A percentile compares a stretch with the other conserved stretches of the same genome.
phyloP scores from a whole-genome alignment of 208 protist genomes.

The Naegleria lovaniensis region DNA sequence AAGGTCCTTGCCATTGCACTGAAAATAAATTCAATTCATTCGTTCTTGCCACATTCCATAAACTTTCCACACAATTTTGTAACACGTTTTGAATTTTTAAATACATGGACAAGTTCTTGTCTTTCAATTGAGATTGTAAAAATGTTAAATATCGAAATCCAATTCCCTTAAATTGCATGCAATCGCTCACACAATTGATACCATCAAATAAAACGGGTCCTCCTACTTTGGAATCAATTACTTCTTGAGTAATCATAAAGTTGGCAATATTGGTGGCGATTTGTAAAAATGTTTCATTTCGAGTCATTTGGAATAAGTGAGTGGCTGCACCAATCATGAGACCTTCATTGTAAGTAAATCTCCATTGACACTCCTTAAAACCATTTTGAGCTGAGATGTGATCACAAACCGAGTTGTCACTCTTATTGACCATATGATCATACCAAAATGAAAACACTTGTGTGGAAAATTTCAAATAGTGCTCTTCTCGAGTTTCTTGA shows the following conservation, averaged over 20 bases:
- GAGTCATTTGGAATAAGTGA: neutral
- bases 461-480: neutral
- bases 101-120: neutral
- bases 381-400: constrained; percentile 1
- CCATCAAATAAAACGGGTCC: neutral
- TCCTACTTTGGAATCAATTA: neutral
- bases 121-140: neutral
- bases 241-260: neutral
- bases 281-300: neutral
- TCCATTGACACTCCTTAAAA: neutral
- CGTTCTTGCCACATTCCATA: neutral
- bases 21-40: neutral
- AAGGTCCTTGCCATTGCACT: neutral
- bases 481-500: neutral
- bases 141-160: neutral
- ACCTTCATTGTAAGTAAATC: constrained; percentile 20
- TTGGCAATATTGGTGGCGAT: neutral
- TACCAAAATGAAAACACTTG: constrained; percentile 9
- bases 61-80: neutral
- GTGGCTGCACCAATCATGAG: constrained; percentile 11
- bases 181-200: neutral
- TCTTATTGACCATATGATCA: neutral
- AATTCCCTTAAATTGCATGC: constrained; percentile 17
- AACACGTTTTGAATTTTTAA: neutral
- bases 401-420: neutral